Evolutionary conservation across 768 basidiomycete genomes (phyloP).

Genomic region (Panus rudis): DNA sequence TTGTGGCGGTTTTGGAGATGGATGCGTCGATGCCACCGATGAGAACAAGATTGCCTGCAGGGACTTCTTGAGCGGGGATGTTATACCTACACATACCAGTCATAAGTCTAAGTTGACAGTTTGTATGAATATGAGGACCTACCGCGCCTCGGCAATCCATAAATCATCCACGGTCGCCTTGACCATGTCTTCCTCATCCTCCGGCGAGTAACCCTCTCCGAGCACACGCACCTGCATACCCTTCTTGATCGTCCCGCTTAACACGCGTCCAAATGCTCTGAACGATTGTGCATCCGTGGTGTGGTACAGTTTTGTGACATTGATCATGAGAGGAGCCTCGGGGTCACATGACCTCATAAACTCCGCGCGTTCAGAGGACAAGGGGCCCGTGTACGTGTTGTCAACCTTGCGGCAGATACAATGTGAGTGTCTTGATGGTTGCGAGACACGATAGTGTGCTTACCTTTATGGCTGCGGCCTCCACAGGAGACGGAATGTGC

Average conservation of each 20-base stretch:
- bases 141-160: conserved; percentile 91
- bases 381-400: conserved; percentile 82
- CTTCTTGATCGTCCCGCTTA: conserved; percentile 84
- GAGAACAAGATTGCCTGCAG: conserved; percentile 89
- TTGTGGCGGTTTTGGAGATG: conserved; percentile 91
- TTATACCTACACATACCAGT: conserved; percentile 56
- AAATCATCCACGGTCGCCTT: conserved; percentile 76
- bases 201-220: conserved; percentile 96
- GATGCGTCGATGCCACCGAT: conserved; percentile 91
- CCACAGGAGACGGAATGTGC: conserved; percentile 78
- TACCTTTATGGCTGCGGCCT: conserved; percentile 56
- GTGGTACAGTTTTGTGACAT: conserved; percentile 91
- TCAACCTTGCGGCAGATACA: conserved; percentile 50
- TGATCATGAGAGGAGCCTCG: conserved; percentile 86
- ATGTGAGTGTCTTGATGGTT: conserved; percentile 5
- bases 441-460: not conserved
- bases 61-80: conserved; percentile 80
- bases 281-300: conserved; percentile 96
- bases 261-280: conserved; percentile 89
- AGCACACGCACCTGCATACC: conserved; percentile 90
- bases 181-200: conserved; percentile 98
- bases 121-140: conserved; percentile 14
- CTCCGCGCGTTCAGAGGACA: conserved; percentile 68
- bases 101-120: not conserved
- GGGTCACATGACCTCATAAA: conserved; percentile 81